phyloP scores from a whole-genome alignment of 2,329 filamentous ascomycete genomes.

The Talaromyces islandicus region DNA sequence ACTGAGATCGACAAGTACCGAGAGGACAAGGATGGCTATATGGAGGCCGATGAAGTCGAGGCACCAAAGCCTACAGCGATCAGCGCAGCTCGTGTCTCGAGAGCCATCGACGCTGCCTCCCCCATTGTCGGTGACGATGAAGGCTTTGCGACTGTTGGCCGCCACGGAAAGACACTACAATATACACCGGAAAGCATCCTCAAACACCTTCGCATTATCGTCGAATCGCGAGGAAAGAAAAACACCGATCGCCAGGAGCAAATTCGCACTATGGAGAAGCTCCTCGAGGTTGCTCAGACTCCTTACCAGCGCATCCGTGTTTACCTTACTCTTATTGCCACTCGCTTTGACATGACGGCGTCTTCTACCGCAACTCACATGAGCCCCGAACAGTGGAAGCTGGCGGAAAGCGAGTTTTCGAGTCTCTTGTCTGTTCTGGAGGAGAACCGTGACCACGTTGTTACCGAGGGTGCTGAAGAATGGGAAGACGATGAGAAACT shows the following conservation, averaged over 20 bases:
- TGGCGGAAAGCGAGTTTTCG: slow-evolving; percentile 79
- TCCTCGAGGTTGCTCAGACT: slow-evolving; percentile 78
- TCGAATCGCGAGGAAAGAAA: slow-evolving; percentile 97
- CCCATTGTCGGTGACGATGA: slow-evolving; percentile 62
- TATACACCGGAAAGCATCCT: slow-evolving; percentile 98
- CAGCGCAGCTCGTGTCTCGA: slow-evolving; percentile 34
- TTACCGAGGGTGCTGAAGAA: slow-evolving; percentile 88
- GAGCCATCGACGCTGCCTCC: slow-evolving; percentile 41
- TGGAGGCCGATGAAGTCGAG: slow-evolving; percentile 76
- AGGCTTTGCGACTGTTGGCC: slow-evolving; percentile 83
- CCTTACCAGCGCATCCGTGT: slow-evolving; percentile 94
- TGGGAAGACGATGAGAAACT: slow-evolving; percentile 99
- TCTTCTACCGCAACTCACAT: slow-evolving; percentile 70
- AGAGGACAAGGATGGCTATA: slow-evolving; percentile 76
- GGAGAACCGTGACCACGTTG: slow-evolving; percentile 70
- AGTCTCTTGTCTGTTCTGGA: slow-evolving; percentile 74
- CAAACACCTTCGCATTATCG: slow-evolving; percentile 87
- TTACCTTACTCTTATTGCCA: slow-evolving; percentile 83
- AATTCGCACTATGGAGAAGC: slow-evolving; percentile 95
- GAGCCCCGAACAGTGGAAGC: slow-evolving; percentile 95
- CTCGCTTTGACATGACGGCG: slow-evolving; percentile 85
- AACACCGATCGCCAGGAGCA: slow-evolving; percentile 94
- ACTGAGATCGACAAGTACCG: slow-evolving; percentile 81
- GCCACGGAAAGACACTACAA: slow-evolving; percentile 79
- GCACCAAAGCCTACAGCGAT: slow-evolving; percentile 45